Base-by-base conservation (phyloP, 192 early-diverging fungal species). In the Entomortierella parvispora region DNA sequence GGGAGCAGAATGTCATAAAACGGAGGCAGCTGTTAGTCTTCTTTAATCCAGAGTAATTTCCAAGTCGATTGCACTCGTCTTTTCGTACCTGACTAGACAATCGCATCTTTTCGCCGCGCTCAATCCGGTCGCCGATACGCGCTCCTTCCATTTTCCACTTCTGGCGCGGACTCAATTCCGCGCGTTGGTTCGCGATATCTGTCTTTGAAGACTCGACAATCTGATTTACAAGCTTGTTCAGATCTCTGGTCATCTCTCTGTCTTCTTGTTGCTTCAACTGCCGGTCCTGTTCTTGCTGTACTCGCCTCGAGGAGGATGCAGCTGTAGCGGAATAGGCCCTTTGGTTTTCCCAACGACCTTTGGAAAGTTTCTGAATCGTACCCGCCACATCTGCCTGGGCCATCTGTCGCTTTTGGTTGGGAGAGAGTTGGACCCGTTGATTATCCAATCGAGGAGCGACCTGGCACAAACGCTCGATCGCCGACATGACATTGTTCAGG, bases 371-470 rank as follows among this genome's bases (percentile, higher is more conserved):
- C 28, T 85, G 74, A 12, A 87, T 74, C 15, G 81, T 67, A 20
- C 75, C 72, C 2, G 71, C 69, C 17, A 89, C 65, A 49, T 74
- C 71, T 1, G 84, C 82, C 17, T 69, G 69, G 6, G 80, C 80
- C 70, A 89, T 53, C 53, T 79, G 67, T 18, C 69, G 63, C 17
- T 75, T 74, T 40, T 87, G 87, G 45, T 57, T 69, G 7, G 79
- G 45, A 5, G 78, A 84, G 18, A 89, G 63, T 29, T 81, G 80
- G 1, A 85, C 85, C 2, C 85, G 71, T 54, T 89, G 87, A 68
- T 89, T 83, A 44, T 83, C 84, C 43, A 89, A 44, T 26, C 82
- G 79, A 4, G 87, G 87, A 0, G 84, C 80, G 17, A 84, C 76
- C 29, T 61, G 62, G 22, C 83, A 83, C 29, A 89, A 70, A 5